phyloP scores from a whole-genome alignment of 495 filamentous ascomycete genomes.

The Astrothelium macrocarpum region DNA sequence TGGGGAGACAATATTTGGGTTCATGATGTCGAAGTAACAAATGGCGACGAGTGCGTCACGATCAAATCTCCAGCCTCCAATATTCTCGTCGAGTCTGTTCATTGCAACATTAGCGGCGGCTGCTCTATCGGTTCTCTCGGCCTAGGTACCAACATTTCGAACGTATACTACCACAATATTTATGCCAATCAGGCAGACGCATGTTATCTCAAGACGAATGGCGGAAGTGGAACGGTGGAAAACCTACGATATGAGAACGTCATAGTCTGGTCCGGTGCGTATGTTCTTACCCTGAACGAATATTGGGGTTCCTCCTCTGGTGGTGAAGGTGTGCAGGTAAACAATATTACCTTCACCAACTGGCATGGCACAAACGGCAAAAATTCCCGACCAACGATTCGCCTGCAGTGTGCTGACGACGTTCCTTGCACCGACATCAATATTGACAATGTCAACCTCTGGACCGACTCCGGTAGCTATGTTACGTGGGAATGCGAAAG shows the following conservation, averaged over 20 bases:
- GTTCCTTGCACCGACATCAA: conserved; percentile 9
- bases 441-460: conserved; percentile 9
- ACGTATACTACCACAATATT: neutral
- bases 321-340: neutral
- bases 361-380: neutral
- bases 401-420: conserved; percentile 2
- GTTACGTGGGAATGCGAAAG: conserved; percentile 17
- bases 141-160: neutral
- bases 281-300: neutral
- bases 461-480: conserved; percentile 5
- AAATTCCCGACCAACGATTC: conserved; percentile 1
- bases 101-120: conserved; percentile 27
- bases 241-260: neutral
- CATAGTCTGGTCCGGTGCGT: neutral
- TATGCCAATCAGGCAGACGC: neutral
- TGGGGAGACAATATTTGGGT: conserved; percentile 44
- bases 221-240: neutral
- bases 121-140: conserved; percentile 21
- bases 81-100: conserved; percentile 31
- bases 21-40: conserved; percentile 46
- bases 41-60: conserved; percentile 18
- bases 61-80: conserved; percentile 21
- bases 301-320: neutral
- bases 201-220: neutral
- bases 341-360: neutral